These are phyloP conservation scores for Nidularia sp. DNA, from an alignment of 768 basidiomycete species.

Conservation along the genomic window DNA sequence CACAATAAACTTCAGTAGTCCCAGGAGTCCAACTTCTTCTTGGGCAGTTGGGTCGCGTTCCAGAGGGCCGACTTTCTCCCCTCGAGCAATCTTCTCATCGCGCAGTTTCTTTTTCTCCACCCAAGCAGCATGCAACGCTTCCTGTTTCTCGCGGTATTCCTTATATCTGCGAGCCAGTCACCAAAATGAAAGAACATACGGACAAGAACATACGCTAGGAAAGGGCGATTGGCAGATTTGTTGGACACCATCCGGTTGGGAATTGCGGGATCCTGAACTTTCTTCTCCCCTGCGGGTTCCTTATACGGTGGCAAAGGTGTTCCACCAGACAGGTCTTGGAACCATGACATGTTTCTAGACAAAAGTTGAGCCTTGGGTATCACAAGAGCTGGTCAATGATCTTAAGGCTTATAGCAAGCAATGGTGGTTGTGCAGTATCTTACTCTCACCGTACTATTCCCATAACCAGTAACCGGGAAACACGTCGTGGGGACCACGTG, in stretches of 20 bases:
- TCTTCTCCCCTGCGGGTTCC: conserved; percentile 38
- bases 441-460: neutral
- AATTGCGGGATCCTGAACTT: conserved; percentile 60
- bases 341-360: conserved; percentile 58
- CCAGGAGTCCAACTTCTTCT: conserved; percentile 59
- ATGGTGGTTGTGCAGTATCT: neutral
- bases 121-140: conserved; percentile 61
- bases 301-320: conserved; percentile 30
- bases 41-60: conserved; percentile 72
- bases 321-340: conserved; percentile 42
- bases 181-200: neutral
- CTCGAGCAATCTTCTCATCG: conserved; percentile 67
- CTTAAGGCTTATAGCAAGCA: neutral
- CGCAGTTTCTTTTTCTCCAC: conserved; percentile 66
- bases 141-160: conserved; percentile 60
- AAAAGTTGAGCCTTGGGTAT: neutral
- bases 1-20: conserved; percentile 67
- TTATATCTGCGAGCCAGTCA: conserved; percentile 46
- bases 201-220: conserved; percentile 55
- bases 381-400: no score
- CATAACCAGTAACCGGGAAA: neutral
- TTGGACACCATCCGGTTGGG: conserved; percentile 70
- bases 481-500: no score
- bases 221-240: conserved; percentile 83
- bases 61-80: conserved; percentile 69